phyloP scores from a whole-genome alignment of 129 eudicot species.

The Solidago caesia region DNA sequence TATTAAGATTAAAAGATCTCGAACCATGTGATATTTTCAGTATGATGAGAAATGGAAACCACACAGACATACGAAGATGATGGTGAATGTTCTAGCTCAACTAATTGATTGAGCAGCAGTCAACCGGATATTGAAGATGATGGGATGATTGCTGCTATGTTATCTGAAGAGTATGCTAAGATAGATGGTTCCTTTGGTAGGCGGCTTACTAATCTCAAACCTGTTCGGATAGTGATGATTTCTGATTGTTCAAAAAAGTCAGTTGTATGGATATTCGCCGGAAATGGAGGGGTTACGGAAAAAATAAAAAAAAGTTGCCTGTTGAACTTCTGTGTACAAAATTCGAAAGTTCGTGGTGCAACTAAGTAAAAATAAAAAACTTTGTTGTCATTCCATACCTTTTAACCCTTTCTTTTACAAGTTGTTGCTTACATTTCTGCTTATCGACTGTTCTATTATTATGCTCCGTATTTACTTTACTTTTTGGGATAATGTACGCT shows the following conservation, averaged over 20 bases:
- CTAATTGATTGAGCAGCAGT: conserved; percentile 57
- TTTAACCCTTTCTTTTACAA: too few species aligned
- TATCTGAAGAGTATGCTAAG: conserved; percentile 75
- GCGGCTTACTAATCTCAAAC: conserved; percentile 59
- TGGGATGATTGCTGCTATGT: conserved; percentile 64
- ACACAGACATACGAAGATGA: conserved; percentile 7
- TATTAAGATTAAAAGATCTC: conserved; percentile 3
- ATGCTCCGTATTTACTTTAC: too few species aligned
- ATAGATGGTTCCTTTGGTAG: conserved; percentile 68
- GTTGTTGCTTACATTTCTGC: too few species aligned
- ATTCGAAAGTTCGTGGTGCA: too few species aligned
- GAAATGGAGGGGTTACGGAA: too few species aligned
- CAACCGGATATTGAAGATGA: conserved; percentile 69
- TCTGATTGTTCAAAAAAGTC: neutral
- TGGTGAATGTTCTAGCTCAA: conserved; percentile 62
- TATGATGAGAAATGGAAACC: conserved; percentile 48
- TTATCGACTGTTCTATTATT: too few species aligned
- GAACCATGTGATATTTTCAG: conserved; percentile 6
- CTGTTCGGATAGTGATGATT: conserved; percentile 56
- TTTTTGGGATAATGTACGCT: too few species aligned
- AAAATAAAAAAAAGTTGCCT: too few species aligned
- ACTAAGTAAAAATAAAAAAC: too few species aligned
- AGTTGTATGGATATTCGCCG: neutral
- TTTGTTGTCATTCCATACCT: too few species aligned
- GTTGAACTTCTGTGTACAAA: too few species aligned